Evolutionary conservation across 257 asterid species (phyloP).

Genomic region (Nicotiana tomentosiformis): DNA sequence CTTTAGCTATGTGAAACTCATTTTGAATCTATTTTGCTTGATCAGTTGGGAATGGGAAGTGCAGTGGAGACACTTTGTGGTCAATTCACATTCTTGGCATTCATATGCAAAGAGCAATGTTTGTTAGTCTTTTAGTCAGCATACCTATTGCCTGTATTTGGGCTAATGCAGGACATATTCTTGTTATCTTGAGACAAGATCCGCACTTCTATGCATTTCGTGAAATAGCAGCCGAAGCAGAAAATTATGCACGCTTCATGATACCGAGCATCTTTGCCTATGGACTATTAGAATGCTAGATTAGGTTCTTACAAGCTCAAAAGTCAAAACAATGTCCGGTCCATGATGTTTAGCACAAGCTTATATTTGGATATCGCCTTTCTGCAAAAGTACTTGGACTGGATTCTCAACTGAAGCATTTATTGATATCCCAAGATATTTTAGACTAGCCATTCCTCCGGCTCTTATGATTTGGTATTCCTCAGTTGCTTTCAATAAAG

Average conservation of each 20-base stretch:
- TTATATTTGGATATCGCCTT: conserved; percentile 42
- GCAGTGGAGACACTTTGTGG: conserved; percentile 23
- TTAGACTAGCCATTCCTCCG: conserved; percentile 56
- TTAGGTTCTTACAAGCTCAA: conserved; percentile 58
- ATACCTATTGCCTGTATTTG: conserved; percentile 16
- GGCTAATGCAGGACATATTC: conserved; percentile 7
- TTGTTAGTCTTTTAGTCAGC: conserved; percentile 6
- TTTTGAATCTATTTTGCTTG: too few species aligned
- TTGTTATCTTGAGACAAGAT: conserved; percentile 45
- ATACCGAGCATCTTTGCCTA: conserved; percentile 61
- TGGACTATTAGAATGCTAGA: conserved; percentile 54
- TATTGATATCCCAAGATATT: conserved; percentile 41
- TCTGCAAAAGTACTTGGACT: conserved; percentile 47
- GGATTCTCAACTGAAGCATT: conserved; percentile 56
- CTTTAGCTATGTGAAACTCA: too few species aligned
- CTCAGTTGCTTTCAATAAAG: not conserved
- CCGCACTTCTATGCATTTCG: not conserved
- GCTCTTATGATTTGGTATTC: conserved; percentile 64
- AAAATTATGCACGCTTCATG: conserved; percentile 49
- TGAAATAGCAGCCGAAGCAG: conserved; percentile 55
- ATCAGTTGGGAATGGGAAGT: conserved; percentile 14
- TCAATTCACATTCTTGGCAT: conserved; percentile 20
- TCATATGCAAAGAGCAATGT: conserved; percentile 24
- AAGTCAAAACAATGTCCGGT: conserved; percentile 43
- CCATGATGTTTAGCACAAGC: conserved; percentile 69